Conservation (phyloP, 352 stramenopile genomes). For the Pythium aristosporum region DNA sequence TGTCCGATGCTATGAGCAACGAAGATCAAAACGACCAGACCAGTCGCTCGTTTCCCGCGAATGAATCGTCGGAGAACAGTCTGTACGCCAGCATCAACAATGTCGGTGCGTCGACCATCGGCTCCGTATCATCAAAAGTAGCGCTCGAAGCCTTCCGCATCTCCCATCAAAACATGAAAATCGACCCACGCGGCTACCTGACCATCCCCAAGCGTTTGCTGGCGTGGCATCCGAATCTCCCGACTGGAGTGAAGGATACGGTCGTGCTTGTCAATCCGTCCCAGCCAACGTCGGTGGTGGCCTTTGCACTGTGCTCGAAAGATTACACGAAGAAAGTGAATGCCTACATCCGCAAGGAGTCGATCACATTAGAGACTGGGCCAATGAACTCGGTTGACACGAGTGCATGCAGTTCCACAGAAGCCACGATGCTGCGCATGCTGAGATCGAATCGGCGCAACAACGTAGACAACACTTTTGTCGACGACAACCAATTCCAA, state of each 20-base stretch:
- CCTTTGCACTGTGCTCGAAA: constrained; percentile 83
- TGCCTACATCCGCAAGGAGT: constrained; percentile 67
- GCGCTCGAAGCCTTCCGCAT: constrained; percentile 66
- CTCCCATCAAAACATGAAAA: constrained; percentile 64
- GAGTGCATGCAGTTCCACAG: constrained; percentile 12
- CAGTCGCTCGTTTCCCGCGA: constrained; percentile 64
- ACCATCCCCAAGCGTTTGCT: constrained; percentile 80
- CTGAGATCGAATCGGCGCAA: constrained; percentile 65
- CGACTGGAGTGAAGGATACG: constrained; percentile 63
- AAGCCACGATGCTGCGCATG: constrained; percentile 57
- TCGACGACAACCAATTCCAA: constrained; percentile 87
- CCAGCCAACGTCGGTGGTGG: constrained; percentile 83
- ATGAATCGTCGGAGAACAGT: constrained; percentile 48
- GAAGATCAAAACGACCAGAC: constrained; percentile 65
- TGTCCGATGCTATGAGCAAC: constrained; percentile 59
- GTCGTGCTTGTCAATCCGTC: constrained; percentile 76
- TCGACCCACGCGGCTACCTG: constrained; percentile 54
- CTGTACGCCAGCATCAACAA: constrained; percentile 38
- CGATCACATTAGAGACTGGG: constrained; percentile 32
- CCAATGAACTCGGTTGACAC: constrained; percentile 35
- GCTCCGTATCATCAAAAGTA: constrained; percentile 54
- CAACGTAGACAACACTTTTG: constrained; percentile 85
- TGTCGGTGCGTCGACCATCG: constrained; percentile 56
- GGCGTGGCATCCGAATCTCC: constrained; percentile 78
- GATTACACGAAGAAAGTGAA: constrained; percentile 78